These are phyloP conservation scores for Syncephalastrum racemosum DNA, from an alignment of 371 early-diverging fungal species.

Conservation along the genomic window DNA sequence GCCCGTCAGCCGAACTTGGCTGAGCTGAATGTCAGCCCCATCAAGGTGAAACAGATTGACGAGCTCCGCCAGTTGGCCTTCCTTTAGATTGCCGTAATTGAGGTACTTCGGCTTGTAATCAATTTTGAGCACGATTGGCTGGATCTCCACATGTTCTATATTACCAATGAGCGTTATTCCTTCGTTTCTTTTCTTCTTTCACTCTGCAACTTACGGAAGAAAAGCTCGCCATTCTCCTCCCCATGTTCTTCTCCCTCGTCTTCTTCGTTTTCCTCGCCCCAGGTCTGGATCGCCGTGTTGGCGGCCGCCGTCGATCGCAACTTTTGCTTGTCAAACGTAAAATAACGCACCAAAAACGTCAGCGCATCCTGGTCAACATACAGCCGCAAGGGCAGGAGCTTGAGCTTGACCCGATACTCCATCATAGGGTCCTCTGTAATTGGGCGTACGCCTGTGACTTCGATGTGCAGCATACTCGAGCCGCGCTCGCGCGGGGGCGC, in stretches of 20 bases:
- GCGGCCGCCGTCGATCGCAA: constrained; percentile 30
- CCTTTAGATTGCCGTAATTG: constrained; percentile 69
- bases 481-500: constrained; percentile 58
- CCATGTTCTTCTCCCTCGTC: constrained; percentile 8
- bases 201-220: constrained; percentile 61
- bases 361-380: constrained; percentile 95
- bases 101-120: constrained; percentile 97
- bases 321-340: constrained; percentile 53
- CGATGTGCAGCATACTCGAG: constrained; percentile 68
- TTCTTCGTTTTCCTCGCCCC: background rate
- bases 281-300: constrained; percentile 19
- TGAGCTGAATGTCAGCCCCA: constrained; percentile 84
- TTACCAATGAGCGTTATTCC: background rate
- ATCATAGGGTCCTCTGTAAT: constrained; percentile 48
- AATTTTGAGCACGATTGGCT: constrained; percentile 79
- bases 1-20: constrained; percentile 73
- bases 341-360: constrained; percentile 79
- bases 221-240: constrained; percentile 21
- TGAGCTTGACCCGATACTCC: constrained; percentile 65
- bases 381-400: constrained; percentile 78
- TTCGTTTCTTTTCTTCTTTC: background rate
- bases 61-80: constrained; percentile 83
- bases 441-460: constrained; percentile 65
- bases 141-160: constrained; percentile 66
- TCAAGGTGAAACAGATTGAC: constrained; percentile 93